These are phyloP conservation scores for Cystofilobasidium capitatum DNA, from an alignment of 768 basidiomycete species.

Conservation along the genomic window DNA sequence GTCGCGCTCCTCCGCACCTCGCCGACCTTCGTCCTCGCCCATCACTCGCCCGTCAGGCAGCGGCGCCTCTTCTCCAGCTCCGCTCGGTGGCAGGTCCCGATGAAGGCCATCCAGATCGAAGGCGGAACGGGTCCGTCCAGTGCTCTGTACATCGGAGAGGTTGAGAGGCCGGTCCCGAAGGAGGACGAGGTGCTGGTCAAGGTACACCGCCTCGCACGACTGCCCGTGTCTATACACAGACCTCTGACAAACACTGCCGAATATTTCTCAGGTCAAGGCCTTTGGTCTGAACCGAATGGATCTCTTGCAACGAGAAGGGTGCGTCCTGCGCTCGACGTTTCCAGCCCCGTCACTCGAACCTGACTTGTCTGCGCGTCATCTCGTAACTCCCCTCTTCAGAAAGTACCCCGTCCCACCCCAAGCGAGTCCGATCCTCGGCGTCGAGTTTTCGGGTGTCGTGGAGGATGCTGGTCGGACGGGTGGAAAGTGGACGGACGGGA, in stretches of 20 bases:
- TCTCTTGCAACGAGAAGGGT: conserved; percentile 52
- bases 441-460: conserved; percentile 72
- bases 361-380: background rate
- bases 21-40: background rate
- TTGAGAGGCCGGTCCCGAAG: conserved; percentile 51
- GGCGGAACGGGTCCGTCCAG: conserved; percentile 64
- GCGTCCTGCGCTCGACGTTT: too few species aligned
- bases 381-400: background rate
- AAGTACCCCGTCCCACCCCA: conserved; percentile 56
- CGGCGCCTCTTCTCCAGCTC: background rate
- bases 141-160: conserved; percentile 66
- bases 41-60: too few species aligned
- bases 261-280: conserved; percentile 53
- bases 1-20: too few species aligned
- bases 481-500: conserved; percentile 50
- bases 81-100: conserved; percentile 33
- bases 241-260: background rate
- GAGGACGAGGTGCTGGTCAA: conserved; percentile 67
- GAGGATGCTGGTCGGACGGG: conserved; percentile 49
- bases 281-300: conserved; percentile 88
- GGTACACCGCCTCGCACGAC: conserved; percentile 42
- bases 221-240: background rate
- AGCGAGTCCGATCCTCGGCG: conserved; percentile 64
- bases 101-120: conserved; percentile 74
- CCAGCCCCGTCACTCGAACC: background rate